These are phyloP conservation scores for Schizosaccharomyces osmophilus DNA, from an alignment of 805 yeast species.

Conservation along the genomic window DNA sequence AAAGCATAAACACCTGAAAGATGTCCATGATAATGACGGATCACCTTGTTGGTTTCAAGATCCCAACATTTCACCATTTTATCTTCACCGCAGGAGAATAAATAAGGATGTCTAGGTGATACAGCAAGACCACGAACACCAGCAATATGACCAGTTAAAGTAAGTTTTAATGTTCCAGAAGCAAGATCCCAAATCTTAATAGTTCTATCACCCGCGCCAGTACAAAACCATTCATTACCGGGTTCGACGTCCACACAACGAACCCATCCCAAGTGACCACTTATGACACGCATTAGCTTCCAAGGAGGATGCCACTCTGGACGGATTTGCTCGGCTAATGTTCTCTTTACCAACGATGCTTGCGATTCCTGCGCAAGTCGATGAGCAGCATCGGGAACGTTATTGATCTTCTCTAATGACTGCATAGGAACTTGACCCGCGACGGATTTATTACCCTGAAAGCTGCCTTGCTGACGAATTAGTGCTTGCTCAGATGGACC, in stretches of 20 bases:
- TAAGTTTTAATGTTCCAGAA: constrained; percentile 37
- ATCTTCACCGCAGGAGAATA: constrained; percentile 84
- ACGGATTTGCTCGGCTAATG: constrained; percentile 3
- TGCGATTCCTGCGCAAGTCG: not conserved
- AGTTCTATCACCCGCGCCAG: constrained; percentile 74
- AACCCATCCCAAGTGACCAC: constrained; percentile 89
- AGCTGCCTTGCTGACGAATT: not conserved
- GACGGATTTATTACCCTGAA: not conserved
- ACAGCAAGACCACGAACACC: constrained; percentile 55
- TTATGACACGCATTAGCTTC: constrained; percentile 47
- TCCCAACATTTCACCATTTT: constrained; percentile 91
- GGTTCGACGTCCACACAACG: constrained; percentile 65
- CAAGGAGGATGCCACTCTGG: constrained; percentile 35
- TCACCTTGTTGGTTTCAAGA: constrained; percentile 55
- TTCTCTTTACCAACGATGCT: not conserved
- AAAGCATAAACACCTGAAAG: constrained; percentile 67
- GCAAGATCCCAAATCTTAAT: constrained; percentile 83
- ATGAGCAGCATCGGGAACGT: not conserved
- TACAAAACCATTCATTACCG: constrained; percentile 69
- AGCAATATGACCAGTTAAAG: constrained; percentile 81
- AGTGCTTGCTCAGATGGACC: not conserved
- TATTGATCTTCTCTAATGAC: not conserved
- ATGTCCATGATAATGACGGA: constrained; percentile 85
- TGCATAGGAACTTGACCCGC: not conserved
- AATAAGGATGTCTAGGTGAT: constrained; percentile 56